Base-by-base conservation (phyloP, 768 basidiomycete species). In the Serendipita vermifera region DNA sequence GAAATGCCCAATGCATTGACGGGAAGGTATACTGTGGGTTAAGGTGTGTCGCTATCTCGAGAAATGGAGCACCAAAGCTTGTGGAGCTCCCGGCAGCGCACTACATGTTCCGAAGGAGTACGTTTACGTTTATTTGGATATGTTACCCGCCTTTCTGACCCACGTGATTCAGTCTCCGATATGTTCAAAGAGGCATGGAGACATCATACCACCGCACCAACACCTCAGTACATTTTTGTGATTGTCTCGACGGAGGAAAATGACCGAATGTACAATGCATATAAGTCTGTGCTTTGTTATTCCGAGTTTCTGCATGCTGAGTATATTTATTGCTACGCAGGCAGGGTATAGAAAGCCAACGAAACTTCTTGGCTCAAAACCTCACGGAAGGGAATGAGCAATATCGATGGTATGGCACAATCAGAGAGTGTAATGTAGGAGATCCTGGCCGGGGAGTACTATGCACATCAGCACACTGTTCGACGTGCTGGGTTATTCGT, bases 371-470 rank as follows among this genome's bases (percentile, higher is more conserved):
- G 3, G 62, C 72, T 33, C 60, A 73, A 3, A 80, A 79, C 29
- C 71, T 79, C 40, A 77, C 79, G 3, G 67, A 77, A 27, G 73
- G 72, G 35, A 77, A 78, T 59, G 82, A 83, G 64, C 75, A 74
- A 59, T 67, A 82, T 1, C 72, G 82, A 26, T 84, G 83, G 62
- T 82, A 84, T 65, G 82, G 82, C n/a, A 84, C 81, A 13, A 77
- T 73, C 54, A 73, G 81, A 53, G 69, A 66, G 6, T 84, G 82
- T 61, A 64, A 73, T 3, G 59, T 84, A 5, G 82, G 73, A 15
- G 82, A 84, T 20, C 64, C 63, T 6, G 68, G 65, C 41, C 71
- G 75, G 33, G 66, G 73, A 24, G 66, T 73, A n/a, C 70, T 77
- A 13, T 84, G 82, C 59, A 60, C 63, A 43, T 66, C 77, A 5